phyloP scores from a whole-genome alignment of 768 basidiomycete genomes.

The Ramaria rubella region DNA sequence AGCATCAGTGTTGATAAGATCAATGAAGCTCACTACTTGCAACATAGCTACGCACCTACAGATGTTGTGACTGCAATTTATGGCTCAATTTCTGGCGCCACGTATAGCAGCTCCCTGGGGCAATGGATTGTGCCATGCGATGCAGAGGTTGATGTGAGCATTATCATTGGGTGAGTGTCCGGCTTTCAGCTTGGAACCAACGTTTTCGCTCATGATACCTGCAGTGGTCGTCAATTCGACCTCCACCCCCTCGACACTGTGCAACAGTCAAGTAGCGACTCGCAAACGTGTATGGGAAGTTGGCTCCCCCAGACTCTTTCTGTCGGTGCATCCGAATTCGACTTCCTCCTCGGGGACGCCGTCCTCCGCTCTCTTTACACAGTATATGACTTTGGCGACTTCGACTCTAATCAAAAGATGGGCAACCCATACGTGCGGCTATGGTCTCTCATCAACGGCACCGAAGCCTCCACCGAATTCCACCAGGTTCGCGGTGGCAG shows the following conservation, averaged over 20 bases:
- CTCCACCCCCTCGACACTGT: constrained; percentile 75
- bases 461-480: constrained; percentile 66
- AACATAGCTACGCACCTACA: constrained; percentile 56
- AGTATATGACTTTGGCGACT: constrained; percentile 55
- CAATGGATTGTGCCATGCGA: constrained; percentile 73
- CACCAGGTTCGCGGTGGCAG: constrained; percentile 58
- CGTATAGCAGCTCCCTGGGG: constrained; percentile 42
- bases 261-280: constrained; percentile 38
- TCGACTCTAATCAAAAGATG: constrained; percentile 54
- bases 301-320: constrained; percentile 61
- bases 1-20: constrained; percentile 22
- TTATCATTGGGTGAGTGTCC: constrained; percentile 62
- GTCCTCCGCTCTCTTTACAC: constrained; percentile 77
- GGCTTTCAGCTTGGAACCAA: constrained; percentile 1
- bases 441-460: constrained; percentile 60
- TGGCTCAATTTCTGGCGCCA: constrained; percentile 54
- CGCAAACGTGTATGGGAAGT: constrained; percentile 57
- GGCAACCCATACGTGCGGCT: constrained; percentile 76
- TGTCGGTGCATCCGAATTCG: constrained; percentile 56
- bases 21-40: background rate
- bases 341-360: constrained; percentile 80
- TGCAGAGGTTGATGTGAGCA: constrained; percentile 67
- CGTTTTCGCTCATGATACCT: constrained; percentile 11
- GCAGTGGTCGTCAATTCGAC: constrained; percentile 66
- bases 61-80: constrained; percentile 68